Conservation (phyloP, 257 asterid species). For the Nicotiana paniculata region DNA sequence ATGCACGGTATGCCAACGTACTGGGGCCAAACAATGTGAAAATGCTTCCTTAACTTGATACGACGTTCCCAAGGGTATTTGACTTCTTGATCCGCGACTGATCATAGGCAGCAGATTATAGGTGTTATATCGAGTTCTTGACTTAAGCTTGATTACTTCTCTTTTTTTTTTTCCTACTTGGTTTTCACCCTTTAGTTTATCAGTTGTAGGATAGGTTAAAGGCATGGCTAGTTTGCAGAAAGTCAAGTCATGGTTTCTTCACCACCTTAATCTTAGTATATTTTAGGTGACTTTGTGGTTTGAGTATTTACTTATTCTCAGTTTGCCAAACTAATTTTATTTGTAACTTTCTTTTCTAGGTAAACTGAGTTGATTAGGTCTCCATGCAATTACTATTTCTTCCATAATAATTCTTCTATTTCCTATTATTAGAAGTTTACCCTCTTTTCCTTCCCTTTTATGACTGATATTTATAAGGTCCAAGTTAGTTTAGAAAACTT, state of each 20-base stretch:
- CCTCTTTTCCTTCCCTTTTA: background rate
- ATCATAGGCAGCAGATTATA: background rate
- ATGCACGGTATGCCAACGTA: conserved; percentile 41
- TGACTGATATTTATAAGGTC: background rate
- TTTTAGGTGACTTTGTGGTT: background rate
- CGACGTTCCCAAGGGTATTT: background rate
- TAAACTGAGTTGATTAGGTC: background rate
- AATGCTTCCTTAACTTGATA: conserved; percentile 39
- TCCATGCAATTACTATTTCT: background rate
- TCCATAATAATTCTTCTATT: background rate
- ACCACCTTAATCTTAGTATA: background rate
- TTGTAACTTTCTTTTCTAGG: background rate
- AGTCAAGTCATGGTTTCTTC: no score
- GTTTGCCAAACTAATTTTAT: background rate
- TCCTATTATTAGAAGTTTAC: background rate
- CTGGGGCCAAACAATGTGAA: conserved; percentile 51
- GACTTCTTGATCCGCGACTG: background rate
- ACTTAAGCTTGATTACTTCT: background rate
- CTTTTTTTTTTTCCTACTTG: background rate
- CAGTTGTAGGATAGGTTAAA: background rate
- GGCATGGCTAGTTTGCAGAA: no score
- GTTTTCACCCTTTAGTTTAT: background rate
- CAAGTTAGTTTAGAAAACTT: background rate
- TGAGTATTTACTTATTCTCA: background rate
- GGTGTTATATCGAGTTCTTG: background rate